Evolutionary conservation across 371 early-diverging fungal genomes (phyloP).

Genomic region (Rhizopus arrhizus): DNA sequence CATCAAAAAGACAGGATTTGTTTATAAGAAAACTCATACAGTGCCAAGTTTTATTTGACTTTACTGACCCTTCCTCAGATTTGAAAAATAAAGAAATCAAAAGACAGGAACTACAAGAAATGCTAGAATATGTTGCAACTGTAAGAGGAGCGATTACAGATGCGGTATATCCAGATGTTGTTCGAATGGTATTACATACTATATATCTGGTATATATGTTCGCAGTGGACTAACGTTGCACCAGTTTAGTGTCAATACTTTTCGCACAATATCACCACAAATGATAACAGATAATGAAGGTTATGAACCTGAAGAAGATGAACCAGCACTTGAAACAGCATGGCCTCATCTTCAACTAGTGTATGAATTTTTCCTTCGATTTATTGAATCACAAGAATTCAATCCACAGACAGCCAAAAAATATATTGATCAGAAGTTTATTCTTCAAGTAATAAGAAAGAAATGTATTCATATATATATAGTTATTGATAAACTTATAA

Average conservation of each 20-base stretch:
- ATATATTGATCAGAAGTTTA: conserved; percentile 41
- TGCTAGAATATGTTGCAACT: conserved; percentile 89
- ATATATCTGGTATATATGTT: background rate
- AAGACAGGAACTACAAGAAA: conserved; percentile 84
- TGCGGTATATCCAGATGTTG: conserved; percentile 86
- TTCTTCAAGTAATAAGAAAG: conserved; percentile 32
- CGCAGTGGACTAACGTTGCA: background rate
- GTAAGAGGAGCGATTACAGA: conserved; percentile 86
- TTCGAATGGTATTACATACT: conserved; percentile 79
- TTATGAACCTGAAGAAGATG: conserved; percentile 97
- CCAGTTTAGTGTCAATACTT: conserved; percentile 87
- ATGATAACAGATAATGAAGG: conserved; percentile 67
- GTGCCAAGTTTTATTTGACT: conserved; percentile 93
- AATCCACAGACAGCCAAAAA: conserved; percentile 81
- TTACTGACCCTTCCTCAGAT: conserved; percentile 85
- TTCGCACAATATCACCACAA: conserved; percentile 93
- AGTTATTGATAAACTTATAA: conserved; percentile 11
- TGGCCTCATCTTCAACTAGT: conserved; percentile 97
- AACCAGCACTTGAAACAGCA: conserved; percentile 90
- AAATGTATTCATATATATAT: background rate
- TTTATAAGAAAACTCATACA: conserved; percentile 87
- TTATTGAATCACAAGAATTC: conserved; percentile 94
- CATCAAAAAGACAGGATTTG: conserved; percentile 75
- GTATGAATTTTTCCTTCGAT: conserved; percentile 94
- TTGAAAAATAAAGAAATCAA: conserved; percentile 95